Base-by-base conservation (phyloP, 257 asterid genomes). In the Primulina eburnea region DNA sequence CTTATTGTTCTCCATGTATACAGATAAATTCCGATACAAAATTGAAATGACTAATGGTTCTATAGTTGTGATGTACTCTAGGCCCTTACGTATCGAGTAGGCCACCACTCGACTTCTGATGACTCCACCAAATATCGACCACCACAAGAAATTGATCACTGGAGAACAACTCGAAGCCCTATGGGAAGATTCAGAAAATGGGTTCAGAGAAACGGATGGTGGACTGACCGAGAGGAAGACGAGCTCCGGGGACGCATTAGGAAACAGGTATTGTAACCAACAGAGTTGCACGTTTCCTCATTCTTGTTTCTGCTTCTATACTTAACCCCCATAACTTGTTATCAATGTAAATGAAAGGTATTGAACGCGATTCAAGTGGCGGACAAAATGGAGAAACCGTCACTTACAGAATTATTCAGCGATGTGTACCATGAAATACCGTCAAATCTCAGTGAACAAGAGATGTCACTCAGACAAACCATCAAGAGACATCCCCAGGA, bases 41-140 rank as follows among this genome's bases (percentile, higher is more conserved):
- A 29, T 34, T n/a, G 8, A 7, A 34, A 18, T 8, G n/a, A 12
- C 43, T 40, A 32, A 34, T 30, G 21, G 24, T 16, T 18, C 47
- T 63, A 2, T 24, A 0, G 26, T 64, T 20, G 30, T 30, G 7
- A 56, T 62, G 62, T 67, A 0, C 38, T 32, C 5, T 62, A 92
- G 96, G 89, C 94, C 66, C 86, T 90, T 11, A 82, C 96, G 1
- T 93, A 93, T 71, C 83, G 97, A 67, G 96, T 89, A 7, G 88
- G 97, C 6, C 99, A 93, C 82, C 97, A 90, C 80, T 89, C 99
- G 2, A 90, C 97, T 14, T 90, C 99, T 1, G 97, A 90, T 60
- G 97, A 93, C 62, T 93, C 99, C 24, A 90, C 99, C 71, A 94
- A 88, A 77, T 94, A 94, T 21, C 86, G 99, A 34, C 57, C 90